Percentiles rank a stretch among this genome's conserved stretches.
phyloP scores from a whole-genome alignment of 2,329 filamentous ascomycete genomes.

The Colletotrichum kahawae region DNA sequence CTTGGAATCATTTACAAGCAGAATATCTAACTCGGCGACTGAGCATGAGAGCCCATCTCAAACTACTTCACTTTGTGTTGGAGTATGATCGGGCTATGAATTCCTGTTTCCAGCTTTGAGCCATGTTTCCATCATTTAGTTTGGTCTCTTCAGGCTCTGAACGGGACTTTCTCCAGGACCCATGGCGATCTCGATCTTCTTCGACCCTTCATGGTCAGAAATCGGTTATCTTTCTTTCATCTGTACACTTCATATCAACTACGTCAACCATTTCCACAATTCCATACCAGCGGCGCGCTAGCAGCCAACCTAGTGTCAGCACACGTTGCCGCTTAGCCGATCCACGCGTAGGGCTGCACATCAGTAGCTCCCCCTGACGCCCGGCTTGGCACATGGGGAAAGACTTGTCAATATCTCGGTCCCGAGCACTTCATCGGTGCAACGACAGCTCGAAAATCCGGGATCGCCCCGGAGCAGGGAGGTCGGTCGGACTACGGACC shows the following conservation, averaged over 20 bases:
- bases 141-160: not conserved
- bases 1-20: no score
- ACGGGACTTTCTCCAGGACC: not conserved
- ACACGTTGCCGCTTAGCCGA: not conserved
- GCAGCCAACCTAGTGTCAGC: not conserved
- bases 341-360: not conserved
- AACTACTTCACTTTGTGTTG: not conserved
- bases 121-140: not conserved
- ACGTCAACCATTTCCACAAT: not conserved
- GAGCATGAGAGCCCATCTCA: no score
- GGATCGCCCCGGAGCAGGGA: not conserved
- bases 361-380: not conserved
- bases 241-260: not conserved
- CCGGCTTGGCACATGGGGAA: not conserved
- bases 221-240: not conserved
- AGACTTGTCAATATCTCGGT: not conserved
- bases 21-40: no score
- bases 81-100: not conserved
- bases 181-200: not conserved
- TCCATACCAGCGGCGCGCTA: not conserved
- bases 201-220: not conserved
- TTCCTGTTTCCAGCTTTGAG: rapidly evolving
- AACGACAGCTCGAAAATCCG: not conserved
- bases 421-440: not conserved
- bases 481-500: not conserved